phyloP scores from a whole-genome alignment of 768 basidiomycete genomes.

The Saitozyma sp. region DNA sequence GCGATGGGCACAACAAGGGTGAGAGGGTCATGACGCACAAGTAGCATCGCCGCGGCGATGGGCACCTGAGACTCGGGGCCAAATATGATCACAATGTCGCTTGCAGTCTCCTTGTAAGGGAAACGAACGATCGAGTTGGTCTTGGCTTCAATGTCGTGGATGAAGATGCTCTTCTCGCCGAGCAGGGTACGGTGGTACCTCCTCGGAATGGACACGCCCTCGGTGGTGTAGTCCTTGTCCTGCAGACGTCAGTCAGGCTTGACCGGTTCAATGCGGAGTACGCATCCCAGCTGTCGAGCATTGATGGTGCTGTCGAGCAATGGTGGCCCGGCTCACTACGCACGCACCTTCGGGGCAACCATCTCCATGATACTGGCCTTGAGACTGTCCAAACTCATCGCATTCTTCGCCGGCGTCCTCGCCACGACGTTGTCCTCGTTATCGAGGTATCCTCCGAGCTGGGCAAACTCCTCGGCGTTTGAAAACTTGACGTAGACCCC shows the following conservation, averaged over 20 bases:
- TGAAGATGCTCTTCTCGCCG: constrained; percentile 95
- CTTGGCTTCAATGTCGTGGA: constrained; percentile 94
- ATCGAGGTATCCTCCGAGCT: constrained; percentile 89
- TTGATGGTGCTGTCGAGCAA: neutral
- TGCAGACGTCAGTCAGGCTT: constrained; percentile 43
- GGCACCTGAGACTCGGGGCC: constrained; percentile 96
- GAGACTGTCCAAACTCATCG: constrained; percentile 87
- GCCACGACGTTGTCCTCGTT: constrained; percentile 99
- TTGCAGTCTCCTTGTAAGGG: constrained; percentile 59
- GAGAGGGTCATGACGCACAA: constrained; percentile 60
- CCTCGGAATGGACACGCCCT: constrained; percentile 88
- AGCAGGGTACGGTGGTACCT: constrained; percentile 92
- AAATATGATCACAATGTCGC: constrained; percentile 88
- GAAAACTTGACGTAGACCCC: constrained; percentile 99
- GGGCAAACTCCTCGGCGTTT: constrained; percentile 94
- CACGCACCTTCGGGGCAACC: constrained; percentile 83
- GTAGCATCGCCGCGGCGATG: constrained; percentile 91
- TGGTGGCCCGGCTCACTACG: neutral
- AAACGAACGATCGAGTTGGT: constrained; percentile 79
- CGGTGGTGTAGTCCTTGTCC: constrained; percentile 96
- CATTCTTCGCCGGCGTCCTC: constrained; percentile 97
- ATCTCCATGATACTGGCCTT: constrained; percentile 97
- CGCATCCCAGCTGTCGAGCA: constrained; percentile 2
- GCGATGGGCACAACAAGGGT: too few species aligned
- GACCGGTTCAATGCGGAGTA: neutral